A percentile compares a stretch with the other conserved stretches of the same genome.
Conservation (phyloP, 768 basidiomycete genomes). For the Mycena polygramma region DNA sequence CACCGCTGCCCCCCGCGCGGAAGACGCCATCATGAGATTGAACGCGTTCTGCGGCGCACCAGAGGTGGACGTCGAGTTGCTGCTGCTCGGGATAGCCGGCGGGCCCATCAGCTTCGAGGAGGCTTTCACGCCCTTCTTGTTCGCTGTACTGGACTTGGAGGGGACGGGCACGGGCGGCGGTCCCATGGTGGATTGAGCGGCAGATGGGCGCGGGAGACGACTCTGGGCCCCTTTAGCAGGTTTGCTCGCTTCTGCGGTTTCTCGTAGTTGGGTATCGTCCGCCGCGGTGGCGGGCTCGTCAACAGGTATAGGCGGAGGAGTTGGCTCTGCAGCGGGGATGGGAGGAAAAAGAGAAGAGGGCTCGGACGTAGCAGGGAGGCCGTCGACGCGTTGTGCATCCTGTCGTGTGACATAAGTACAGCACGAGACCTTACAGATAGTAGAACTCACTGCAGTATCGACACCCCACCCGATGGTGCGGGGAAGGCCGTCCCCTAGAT, state of each 20-base stretch:
- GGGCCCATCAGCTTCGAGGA: conserved; percentile 22
- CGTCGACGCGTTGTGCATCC: conserved; percentile 30
- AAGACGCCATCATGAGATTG: conserved; percentile 47
- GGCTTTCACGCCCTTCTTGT: background rate
- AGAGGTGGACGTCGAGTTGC: conserved; percentile 30
- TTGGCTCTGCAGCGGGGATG: background rate
- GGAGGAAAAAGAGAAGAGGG: conserved; percentile 29
- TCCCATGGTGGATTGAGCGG: conserved; percentile 36
- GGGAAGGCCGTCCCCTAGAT: conserved; percentile 41
- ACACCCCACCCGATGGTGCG: conserved; percentile 43
- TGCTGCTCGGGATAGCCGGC: conserved; percentile 26
- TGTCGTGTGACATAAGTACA: conserved; percentile 19
- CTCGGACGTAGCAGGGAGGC: conserved; percentile 29
- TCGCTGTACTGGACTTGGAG: background rate
- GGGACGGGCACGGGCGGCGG: conserved; percentile 31
- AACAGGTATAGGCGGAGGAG: background rate
- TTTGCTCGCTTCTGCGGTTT: conserved; percentile 36
- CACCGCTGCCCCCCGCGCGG: conserved; percentile 34
- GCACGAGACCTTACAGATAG: background rate
- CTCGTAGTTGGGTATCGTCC: conserved; percentile 9
- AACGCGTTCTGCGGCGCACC: conserved; percentile 48
- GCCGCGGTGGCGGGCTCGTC: background rate
- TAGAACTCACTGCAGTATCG: conserved; percentile 28
- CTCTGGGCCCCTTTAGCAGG: conserved; percentile 41
- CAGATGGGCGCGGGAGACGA: conserved; percentile 51